Conservation (phyloP, 768 basidiomycete genomes). For the Collybiopsis confluens region DNA sequence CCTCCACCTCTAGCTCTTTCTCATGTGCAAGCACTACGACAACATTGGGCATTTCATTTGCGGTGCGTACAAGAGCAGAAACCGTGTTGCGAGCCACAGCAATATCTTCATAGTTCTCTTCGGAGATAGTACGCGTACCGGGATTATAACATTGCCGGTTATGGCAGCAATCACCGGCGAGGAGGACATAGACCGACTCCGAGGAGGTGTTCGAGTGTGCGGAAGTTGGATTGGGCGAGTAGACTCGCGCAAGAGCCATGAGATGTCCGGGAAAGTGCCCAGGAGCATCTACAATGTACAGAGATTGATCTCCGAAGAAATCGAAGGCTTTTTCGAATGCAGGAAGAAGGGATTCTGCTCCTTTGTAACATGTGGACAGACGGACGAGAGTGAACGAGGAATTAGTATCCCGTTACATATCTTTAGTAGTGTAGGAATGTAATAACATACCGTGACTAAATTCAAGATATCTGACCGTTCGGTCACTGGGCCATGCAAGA, state of each 20-base stretch:
- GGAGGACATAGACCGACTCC: not conserved
- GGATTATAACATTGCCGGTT: not conserved
- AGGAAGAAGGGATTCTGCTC: not conserved
- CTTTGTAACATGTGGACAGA: not conserved
- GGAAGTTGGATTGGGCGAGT: too few relatives aligned
- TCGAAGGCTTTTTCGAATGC: not conserved
- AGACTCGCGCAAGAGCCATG: conserved; percentile 10
- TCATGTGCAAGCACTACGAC: conserved; percentile 2
- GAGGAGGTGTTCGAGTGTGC: not conserved
- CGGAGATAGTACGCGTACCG: not conserved
- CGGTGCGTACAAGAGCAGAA: not conserved
- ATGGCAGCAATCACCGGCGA: conserved; percentile 4
- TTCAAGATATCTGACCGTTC: not conserved
- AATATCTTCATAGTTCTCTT: not conserved
- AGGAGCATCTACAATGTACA: conserved; percentile 11
- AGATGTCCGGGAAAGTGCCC: conserved; percentile 13
- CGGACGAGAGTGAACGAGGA: not conserved
- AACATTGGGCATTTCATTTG: not conserved
- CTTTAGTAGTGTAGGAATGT: not conserved
- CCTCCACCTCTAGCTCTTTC: conserved; percentile 1
- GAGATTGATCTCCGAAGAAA: conserved; percentile 8
- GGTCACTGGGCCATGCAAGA: not conserved
- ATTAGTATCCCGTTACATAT: not conserved
- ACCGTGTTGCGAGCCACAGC: not conserved
- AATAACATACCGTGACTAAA: not conserved